Percentiles rank a stretch among this genome's conserved stretches.
These are phyloP conservation scores for Esteya vermicola DNA, from an alignment of 2,329 filamentous ascomycete genomes.

Conservation along the genomic window DNA sequence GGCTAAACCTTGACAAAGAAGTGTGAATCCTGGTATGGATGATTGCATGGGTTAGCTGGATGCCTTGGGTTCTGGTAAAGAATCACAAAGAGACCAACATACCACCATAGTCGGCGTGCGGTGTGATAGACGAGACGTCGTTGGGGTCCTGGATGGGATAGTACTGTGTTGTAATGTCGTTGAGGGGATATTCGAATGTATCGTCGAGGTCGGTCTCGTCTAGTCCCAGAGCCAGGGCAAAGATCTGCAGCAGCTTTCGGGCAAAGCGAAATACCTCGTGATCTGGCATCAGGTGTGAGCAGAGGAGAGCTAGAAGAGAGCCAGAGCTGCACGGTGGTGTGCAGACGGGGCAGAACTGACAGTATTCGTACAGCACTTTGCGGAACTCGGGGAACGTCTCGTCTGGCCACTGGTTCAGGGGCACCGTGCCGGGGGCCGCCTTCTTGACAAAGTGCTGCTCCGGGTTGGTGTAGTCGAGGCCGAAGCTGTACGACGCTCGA, in stretches of 20 bases:
- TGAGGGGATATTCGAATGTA: constrained; percentile 22
- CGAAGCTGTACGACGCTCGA: not conserved
- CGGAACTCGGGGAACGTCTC: not conserved
- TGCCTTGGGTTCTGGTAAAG: too few relatives aligned
- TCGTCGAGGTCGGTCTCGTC: constrained; percentile 20
- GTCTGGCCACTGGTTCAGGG: not conserved
- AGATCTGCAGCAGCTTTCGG: constrained; percentile 9
- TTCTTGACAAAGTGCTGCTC: not conserved
- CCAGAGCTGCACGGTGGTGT: too few relatives aligned
- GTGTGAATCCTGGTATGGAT: constrained; percentile 26
- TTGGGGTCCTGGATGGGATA: not conserved
- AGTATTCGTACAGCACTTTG: constrained; percentile 18
- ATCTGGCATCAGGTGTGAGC: not conserved
- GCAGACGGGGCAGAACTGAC: too few relatives aligned
- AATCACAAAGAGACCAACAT: not conserved
- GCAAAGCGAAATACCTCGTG: not conserved
- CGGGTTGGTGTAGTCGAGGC: constrained; percentile 1
- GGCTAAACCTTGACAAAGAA: constrained; percentile 25
- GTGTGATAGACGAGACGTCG: not conserved
- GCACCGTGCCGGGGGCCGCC: not conserved
- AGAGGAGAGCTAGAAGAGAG: not conserved
- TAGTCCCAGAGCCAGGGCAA: constrained; percentile 11
- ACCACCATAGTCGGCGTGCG: constrained; percentile 1
- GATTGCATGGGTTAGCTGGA: not conserved
- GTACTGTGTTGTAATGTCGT: constrained; percentile 9